phyloP scores from a whole-genome alignment of 1,284 basidiomycete genomes.

The Cryptococcus sp. region DNA sequence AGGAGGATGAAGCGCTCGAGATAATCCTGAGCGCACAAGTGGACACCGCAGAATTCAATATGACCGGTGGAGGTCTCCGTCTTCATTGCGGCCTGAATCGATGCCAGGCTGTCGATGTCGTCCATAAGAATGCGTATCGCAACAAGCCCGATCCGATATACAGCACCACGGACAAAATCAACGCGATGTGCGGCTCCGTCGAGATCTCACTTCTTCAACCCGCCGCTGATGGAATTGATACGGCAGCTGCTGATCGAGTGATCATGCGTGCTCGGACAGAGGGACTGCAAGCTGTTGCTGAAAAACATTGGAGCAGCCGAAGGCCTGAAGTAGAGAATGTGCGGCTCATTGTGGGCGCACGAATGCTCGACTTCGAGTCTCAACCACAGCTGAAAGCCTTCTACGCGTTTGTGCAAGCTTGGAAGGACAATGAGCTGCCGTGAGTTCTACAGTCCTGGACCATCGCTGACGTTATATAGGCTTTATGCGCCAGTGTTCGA shows the following conservation, averaged over 20 bases:
- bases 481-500: conserved; percentile 4
- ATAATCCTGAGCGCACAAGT: no score
- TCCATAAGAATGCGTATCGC: not conserved
- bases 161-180: not conserved
- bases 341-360: conserved; percentile 19
- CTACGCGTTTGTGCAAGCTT: conserved; percentile 40
- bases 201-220: conserved; percentile 16
- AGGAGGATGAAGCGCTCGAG: no score
- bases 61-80: no score
- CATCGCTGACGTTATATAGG: conserved; percentile 11
- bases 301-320: conserved; percentile 9
- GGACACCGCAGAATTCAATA: no score
- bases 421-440: conserved; percentile 39
- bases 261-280: conserved; percentile 13
- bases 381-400: conserved; percentile 40
- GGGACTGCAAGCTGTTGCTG: conserved; percentile 3
- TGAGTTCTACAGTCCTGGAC: conserved; percentile 15
- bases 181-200: conserved; percentile 7
- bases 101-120: not conserved
- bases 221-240: not conserved
- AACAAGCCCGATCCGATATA: not conserved
- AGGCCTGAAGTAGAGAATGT: not conserved
- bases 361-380: conserved; percentile 37
- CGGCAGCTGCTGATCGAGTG: conserved; percentile 10
- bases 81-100: no score